Conservation (phyloP, 2,329 filamentous ascomycete genomes). For the Tetracladium maxilliforme region DNA sequence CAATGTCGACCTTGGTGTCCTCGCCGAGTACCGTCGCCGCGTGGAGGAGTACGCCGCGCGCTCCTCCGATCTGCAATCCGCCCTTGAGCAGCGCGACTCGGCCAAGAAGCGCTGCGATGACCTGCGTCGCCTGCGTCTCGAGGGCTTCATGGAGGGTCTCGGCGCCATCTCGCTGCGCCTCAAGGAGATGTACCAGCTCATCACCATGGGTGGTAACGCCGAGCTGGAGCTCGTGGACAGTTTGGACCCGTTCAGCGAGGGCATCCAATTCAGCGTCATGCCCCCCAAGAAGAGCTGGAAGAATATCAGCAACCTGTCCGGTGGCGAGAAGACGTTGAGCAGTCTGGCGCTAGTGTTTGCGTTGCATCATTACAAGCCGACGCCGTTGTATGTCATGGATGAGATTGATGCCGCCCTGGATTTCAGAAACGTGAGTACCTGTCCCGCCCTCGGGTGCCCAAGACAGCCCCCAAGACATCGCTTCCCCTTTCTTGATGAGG, state of each 20-base stretch:
- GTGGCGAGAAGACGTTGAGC: conserved; percentile 93
- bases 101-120: conserved; percentile 91
- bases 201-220: conserved; percentile 97
- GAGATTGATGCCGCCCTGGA: conserved; percentile 97
- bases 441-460: background rate
- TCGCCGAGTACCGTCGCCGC: conserved; percentile 75
- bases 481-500: background rate
- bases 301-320: conserved; percentile 91
- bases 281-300: conserved; percentile 99
- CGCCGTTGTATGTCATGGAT: conserved; percentile 97
- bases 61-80: conserved; percentile 69
- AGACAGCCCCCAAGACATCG: background rate
- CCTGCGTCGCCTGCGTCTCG: conserved; percentile 73
- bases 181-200: conserved; percentile 99
- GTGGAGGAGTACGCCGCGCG: conserved; percentile 71
- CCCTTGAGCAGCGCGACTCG: conserved; percentile 63
- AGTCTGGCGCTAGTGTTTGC: conserved; percentile 95
- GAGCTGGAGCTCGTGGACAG: conserved; percentile 95
- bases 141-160: conserved; percentile 98
- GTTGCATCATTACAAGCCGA: conserved; percentile 94
- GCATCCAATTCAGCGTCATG: conserved; percentile 96
- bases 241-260: conserved; percentile 91
- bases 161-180: conserved; percentile 82
- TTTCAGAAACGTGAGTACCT: conserved; percentile 76
- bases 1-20: conserved; percentile 76